These are phyloP conservation scores for Lenzites betulinus DNA, from an alignment of 768 basidiomycete species.

Conservation along the genomic window DNA sequence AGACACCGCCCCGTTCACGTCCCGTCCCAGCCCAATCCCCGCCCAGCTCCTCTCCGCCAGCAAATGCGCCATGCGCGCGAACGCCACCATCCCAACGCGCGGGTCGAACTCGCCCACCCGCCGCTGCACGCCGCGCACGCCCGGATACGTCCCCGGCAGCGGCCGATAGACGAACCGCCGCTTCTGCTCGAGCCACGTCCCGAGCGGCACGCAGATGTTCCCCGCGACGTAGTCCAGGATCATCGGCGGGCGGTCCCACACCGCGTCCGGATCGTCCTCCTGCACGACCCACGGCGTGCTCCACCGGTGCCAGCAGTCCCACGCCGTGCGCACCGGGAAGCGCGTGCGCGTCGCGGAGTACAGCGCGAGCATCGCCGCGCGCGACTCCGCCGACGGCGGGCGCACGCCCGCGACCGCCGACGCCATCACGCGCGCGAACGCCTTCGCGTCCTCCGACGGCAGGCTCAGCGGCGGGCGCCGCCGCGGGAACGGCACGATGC, in stretches of 20 bases:
- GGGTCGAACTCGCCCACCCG: constrained; percentile 10
- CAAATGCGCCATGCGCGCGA: constrained; percentile 12
- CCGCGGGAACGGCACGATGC: constrained; percentile 11
- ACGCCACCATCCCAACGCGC: constrained; percentile 10
- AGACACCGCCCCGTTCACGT: constrained; percentile 1
- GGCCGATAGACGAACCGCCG: constrained; percentile 2
- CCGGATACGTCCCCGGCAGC: constrained; percentile 20
- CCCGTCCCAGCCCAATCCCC: constrained; percentile 6
- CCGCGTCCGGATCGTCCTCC: neutral
- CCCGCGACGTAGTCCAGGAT: constrained; percentile 15
- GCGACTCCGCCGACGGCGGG: constrained; percentile 10
- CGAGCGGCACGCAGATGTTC: constrained; percentile 9
- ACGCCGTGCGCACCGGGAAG: constrained; percentile 16
- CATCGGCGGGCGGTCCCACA: neutral
- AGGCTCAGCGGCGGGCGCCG: constrained; percentile 13
- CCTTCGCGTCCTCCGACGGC: constrained; percentile 9
- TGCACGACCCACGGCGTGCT: constrained; percentile 19
- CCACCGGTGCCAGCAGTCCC: constrained; percentile 27
- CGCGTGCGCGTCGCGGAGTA: constrained; percentile 14
- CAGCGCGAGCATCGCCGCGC: constrained; percentile 16
- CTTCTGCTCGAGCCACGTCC: constrained; percentile 9
- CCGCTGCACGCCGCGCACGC: constrained; percentile 19
- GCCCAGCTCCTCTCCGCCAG: constrained; percentile 13
- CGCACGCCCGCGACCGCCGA: constrained; percentile 10
- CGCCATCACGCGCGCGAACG: constrained; percentile 16